Percentiles rank a stretch among this genome's conserved stretches.
Conservation (phyloP, 2,329 filamentous ascomycete species). For the Phialocephala sp. region DNA sequence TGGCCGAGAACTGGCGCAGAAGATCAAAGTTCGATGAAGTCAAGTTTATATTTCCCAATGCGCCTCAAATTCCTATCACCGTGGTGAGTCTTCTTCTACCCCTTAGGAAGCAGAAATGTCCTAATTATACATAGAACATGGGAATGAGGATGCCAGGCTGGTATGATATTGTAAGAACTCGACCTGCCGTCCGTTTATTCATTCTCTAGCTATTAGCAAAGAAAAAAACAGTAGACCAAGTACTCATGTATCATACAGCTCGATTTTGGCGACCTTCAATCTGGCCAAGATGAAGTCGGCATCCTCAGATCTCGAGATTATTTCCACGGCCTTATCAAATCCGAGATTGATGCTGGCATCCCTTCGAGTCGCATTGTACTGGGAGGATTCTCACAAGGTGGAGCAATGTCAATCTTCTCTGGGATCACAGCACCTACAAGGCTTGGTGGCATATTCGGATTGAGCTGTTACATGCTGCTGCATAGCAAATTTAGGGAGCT, state of each 20-base stretch:
- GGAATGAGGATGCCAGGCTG: constrained; percentile 85
- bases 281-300: constrained; percentile 71
- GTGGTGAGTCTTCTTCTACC: constrained; percentile 53
- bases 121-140: constrained; percentile 60
- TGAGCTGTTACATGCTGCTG: constrained; percentile 83
- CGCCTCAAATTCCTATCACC: constrained; percentile 86
- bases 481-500: constrained; percentile 65
- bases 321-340: constrained; percentile 79
- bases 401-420: constrained; percentile 82
- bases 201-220: constrained; percentile 10
- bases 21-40: constrained; percentile 84
- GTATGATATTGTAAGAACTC: constrained; percentile 74
- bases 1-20: constrained; percentile 87
- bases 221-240: not conserved
- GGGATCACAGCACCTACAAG: constrained; percentile 75
- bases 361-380: constrained; percentile 82
- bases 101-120: not conserved
- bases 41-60: constrained; percentile 93
- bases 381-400: constrained; percentile 86
- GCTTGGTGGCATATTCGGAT: constrained; percentile 84
- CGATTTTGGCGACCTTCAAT: constrained; percentile 51
- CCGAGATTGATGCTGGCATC: constrained; percentile 82
- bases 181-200: constrained; percentile 34
- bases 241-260: constrained; percentile 41
- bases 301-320: constrained; percentile 76